Evolutionary conservation across 148 eudicot species (phyloP), one percentile per base, ranked within the genome.

Genomic region (Arbutus unedo): DNA sequence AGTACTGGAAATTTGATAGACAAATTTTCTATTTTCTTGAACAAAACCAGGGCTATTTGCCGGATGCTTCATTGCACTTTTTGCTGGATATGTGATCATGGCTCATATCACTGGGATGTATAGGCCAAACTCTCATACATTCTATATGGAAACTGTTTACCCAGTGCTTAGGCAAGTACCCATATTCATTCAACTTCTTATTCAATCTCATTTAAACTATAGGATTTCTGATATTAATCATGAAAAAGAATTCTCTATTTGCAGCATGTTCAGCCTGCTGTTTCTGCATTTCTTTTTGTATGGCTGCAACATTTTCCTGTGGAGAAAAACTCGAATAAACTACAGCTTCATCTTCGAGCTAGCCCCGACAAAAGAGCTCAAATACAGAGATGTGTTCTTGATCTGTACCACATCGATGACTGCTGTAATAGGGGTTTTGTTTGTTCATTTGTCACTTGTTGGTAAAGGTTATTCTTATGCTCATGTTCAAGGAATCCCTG

Each of bases 71-170:
- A 67, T 92, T 50, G 97, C 98, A 31, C 89, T 95, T 50, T 88
- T 93, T 3, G 86, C 90, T 21, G 99, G 99, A 57, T 96, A 94
- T 86, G 89, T 84, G 7, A 89, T 96, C 84, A 93, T 94, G 93
- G 99, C 99, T 67, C 99, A 92, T 87, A 79, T 93, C 5, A 72
- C 92, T 81, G 95, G 98, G 78, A 87, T 92, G 92, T 96, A 93
- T 81, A 87, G 90, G 76, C 87, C 89, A 74, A 74, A 85, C 74
- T 75, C 90, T 19, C 89, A 94, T 85, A 88, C 91, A 56, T 81
- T 96, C 62, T 96, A 96, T 88, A 96, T 94, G 99, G 99, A 94
- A 89, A 96, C 99, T 70, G 97, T 94, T 4, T 96, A 94, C 59
- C 99, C 99, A 70, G 92, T 96, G 23, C 87, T 96, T 14, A 96